Evolutionary conservation across 1,139 yeast species (phyloP).

Genomic region (Candida freyschussii): DNA sequence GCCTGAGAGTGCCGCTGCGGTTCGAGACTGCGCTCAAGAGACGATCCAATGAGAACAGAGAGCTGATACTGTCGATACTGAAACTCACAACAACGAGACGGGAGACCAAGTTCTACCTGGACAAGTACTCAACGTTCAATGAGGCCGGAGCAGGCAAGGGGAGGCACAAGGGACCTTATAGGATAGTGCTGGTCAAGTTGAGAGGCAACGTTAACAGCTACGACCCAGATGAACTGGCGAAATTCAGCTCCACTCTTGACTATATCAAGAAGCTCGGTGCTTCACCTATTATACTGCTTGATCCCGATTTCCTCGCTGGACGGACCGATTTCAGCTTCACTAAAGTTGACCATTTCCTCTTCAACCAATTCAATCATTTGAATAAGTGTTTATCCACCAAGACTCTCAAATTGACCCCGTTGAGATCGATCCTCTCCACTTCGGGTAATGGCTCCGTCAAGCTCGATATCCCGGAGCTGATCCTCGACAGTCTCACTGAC

Average conservation of each 20-base stretch:
- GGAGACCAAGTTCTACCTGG: constrained; percentile 62
- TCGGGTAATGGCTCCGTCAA: constrained; percentile 1
- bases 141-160: too few species aligned
- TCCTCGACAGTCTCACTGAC: constrained; percentile 5
- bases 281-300: constrained; percentile 35
- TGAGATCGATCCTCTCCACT: constrained; percentile 15
- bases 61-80: constrained; percentile 61
- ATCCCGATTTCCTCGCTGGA: constrained; percentile 18
- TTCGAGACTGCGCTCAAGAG: constrained; percentile 12
- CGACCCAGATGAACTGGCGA: constrained; percentile 24
- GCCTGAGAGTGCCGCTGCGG: too few species aligned
- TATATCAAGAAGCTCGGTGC: constrained; percentile 37
- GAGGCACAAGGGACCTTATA: constrained; percentile 34
- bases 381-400: constrained; percentile 7
- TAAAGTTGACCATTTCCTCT: constrained; percentile 17
- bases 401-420: constrained; percentile 13
- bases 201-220: constrained; percentile 32
- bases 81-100: constrained; percentile 74
- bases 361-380: constrained; percentile 20
- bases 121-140: constrained; percentile 46
- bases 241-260: constrained; percentile 32
- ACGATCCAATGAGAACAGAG: constrained; percentile 36
- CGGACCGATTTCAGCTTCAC: constrained; percentile 11
- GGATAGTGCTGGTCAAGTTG: constrained; percentile 50
- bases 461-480: constrained; percentile 9